Evolutionary conservation across 495 filamentous ascomycete genomes (phyloP), one percentile per base, ranked within the genome.

Genomic region (Letharia lupina): DNA sequence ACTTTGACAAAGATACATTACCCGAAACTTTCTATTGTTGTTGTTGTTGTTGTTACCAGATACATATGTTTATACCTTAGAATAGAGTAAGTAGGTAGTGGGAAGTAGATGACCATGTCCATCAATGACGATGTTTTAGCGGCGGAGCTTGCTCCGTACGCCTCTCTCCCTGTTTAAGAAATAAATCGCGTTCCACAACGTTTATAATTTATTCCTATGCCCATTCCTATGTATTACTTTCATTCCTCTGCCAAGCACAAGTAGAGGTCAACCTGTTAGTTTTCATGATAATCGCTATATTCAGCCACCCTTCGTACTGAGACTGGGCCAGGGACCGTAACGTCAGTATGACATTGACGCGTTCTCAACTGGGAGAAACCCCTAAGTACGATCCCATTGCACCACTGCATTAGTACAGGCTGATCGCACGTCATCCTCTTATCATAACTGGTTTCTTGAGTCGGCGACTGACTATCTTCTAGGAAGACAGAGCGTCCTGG

Each of bases 401-500:
- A 45, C 31, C 40, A 35, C 10, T 11, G 42, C 15, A 5, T 40
- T 35, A 16, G 16, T 33, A 20, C 11, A n/a, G 7, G 11, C 28
- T 56, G 28, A 8, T 56, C 28, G 28, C 52, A 35, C 35, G 41
- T 35, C 40, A 41, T 42, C n/a, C 23, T n/a, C 35, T 23, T 6
- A 10, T 28, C 6, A 0, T 18, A 47, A 1, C 5, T 16, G 20
- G 13, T 45, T 18, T 54, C 28, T 54, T 39, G 41, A 31, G 11
- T 58, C 54, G 52, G 50, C 67, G 50, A 42, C 65, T 70, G 58
- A 68, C 48, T 13, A 54, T 63, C 37, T 35, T 41, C 44, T n/a
- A 87, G 85, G 73, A 86, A 83, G 75, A 79, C 82, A 65, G 80
- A 82, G 41, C 79, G 81, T 61, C 80, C 79, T 45, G 83, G 81